A percentile compares a stretch with the other conserved stretches of the same genome.
phyloP scores from a whole-genome alignment of 164 flowering plant species.

The Vitis amurensis region DNA sequence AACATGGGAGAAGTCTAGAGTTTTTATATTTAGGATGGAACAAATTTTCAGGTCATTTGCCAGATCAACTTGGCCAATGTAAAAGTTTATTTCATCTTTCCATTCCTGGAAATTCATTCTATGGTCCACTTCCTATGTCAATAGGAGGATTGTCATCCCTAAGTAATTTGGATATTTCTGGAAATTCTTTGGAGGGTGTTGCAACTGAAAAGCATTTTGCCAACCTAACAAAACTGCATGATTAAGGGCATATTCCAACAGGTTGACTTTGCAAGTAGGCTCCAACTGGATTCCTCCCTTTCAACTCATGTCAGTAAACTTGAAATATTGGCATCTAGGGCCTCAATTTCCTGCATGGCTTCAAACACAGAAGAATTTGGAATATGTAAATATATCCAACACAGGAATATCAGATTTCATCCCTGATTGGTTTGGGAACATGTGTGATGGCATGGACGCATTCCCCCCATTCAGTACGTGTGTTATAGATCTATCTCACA shows the following conservation, averaged over 20 bases:
- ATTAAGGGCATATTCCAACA: neutral
- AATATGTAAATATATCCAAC: constrained; percentile 7
- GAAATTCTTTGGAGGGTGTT: constrained; percentile 7
- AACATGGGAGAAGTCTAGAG: neutral
- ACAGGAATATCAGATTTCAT: constrained; percentile 7
- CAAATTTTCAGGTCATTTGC: neutral
- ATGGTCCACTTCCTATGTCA: no score
- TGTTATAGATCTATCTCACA: constrained; percentile 11
- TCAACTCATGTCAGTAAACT: neutral
- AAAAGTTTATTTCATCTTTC: neutral
- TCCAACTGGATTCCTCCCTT: constrained; percentile 14
- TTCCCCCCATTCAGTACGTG: no score
- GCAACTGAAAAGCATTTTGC: neutral
- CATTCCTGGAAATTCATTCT: no score
- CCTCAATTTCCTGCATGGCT: constrained; percentile 15
- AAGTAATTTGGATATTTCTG: neutral
- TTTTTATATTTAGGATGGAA: neutral
- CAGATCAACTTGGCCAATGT: neutral
- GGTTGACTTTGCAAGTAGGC: constrained; percentile 5
- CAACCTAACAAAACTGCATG: constrained; percentile 8
- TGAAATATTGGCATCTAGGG: constrained; percentile 7
- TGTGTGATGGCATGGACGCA: neutral
- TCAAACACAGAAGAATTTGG: constrained; percentile 1
- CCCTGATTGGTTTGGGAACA: constrained; percentile 15
- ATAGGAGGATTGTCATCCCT: neutral